A percentile compares a stretch with the other conserved stretches of the same genome.
Conservation (phyloP, 2,329 filamentous ascomycete species). For the Verticillium alfalfae region DNA sequence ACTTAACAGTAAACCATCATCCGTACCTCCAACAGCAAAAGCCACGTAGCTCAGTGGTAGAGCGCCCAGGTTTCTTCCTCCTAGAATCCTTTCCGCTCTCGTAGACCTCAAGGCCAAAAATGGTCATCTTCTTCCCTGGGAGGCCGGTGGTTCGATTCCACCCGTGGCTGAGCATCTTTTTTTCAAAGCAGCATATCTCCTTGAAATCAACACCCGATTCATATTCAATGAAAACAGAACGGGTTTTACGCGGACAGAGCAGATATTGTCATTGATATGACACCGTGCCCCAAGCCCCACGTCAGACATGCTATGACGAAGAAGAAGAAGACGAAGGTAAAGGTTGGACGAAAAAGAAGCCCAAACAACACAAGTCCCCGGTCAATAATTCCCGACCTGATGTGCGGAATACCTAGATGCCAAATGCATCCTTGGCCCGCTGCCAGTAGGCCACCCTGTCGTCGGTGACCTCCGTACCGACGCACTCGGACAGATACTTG, state of each 20-base stretch:
- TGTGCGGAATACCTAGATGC: conserved; percentile 15
- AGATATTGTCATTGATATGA: not conserved
- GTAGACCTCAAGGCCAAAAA: not conserved
- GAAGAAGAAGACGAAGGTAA: not conserved
- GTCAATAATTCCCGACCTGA: not conserved
- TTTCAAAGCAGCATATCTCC: not conserved
- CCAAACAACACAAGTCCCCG: not conserved
- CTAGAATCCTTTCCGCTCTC: not conserved
- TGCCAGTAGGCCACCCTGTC: conserved; percentile 34
- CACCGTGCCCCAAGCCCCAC: not conserved
- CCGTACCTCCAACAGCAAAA: not conserved
- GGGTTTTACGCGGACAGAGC: too few relatives aligned
- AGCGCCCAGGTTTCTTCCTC: not conserved
- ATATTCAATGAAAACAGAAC: not conserved
- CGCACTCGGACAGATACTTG: conserved; percentile 39
- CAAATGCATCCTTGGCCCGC: conserved; percentile 42
- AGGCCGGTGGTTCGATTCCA: not conserved
- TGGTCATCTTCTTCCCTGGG: not conserved
- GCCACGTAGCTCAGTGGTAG: not conserved
- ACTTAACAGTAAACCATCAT: not conserved
- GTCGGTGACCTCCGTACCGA: conserved; percentile 27
- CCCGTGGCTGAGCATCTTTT: not conserved
- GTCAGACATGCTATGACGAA: too few relatives aligned
- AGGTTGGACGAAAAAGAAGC: not conserved
- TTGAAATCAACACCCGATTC: not conserved